Percentiles rank a stretch among this genome's conserved stretches.
phyloP scores from a whole-genome alignment of 2,329 filamentous ascomycete genomes.

The Tolypocladium tundrense region DNA sequence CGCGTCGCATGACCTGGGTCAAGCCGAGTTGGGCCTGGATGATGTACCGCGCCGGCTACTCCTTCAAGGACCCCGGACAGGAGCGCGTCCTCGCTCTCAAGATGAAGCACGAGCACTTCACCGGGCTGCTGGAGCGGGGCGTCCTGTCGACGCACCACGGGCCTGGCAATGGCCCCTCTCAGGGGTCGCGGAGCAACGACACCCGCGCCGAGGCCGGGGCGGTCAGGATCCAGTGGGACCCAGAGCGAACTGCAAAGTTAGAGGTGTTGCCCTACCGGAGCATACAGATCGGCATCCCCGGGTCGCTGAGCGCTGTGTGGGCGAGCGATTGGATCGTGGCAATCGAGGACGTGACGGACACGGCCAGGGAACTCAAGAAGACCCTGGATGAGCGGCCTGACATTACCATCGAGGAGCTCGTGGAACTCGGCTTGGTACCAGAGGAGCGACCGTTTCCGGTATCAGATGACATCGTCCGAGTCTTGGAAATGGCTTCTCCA shows the following conservation, averaged over 20 bases:
- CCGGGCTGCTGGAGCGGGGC: slow-evolving; percentile 30
- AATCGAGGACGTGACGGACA: slow-evolving; percentile 49
- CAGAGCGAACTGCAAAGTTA: slow-evolving; percentile 39
- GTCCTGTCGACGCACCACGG: slow-evolving; percentile 20
- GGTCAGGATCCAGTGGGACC: slow-evolving; percentile 56
- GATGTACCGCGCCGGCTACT: slow-evolving; percentile 53
- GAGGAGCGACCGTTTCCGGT: slow-evolving; percentile 32
- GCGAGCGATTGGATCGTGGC: slow-evolving; percentile 38
- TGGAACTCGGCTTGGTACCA: slow-evolving; percentile 29
- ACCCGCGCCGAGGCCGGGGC: slow-evolving; percentile 16
- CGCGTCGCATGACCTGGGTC: slow-evolving; percentile 54
- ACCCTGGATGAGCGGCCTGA: slow-evolving; percentile 29
- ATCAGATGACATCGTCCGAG: slow-evolving; percentile 21
- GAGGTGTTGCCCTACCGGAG: slow-evolving; percentile 38
- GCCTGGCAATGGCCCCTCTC: not conserved
- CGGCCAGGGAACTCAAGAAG: slow-evolving; percentile 35
- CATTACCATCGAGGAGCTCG: slow-evolving; percentile 23
- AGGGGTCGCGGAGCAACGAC: not conserved
- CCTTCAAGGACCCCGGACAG: slow-evolving; percentile 44
- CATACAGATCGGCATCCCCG: slow-evolving; percentile 52
- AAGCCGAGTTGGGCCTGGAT: slow-evolving; percentile 56
- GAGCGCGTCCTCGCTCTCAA: slow-evolving; percentile 46
- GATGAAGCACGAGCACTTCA: slow-evolving; percentile 40
- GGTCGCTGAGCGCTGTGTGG: slow-evolving; percentile 32
- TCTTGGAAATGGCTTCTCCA: slow-evolving; percentile 19